Percentiles rank a stretch among this genome's conserved stretches.
These are phyloP conservation scores for Rhizopus delemar DNA, from an alignment of 371 early-diverging fungal genomes.

Conservation along the genomic window DNA sequence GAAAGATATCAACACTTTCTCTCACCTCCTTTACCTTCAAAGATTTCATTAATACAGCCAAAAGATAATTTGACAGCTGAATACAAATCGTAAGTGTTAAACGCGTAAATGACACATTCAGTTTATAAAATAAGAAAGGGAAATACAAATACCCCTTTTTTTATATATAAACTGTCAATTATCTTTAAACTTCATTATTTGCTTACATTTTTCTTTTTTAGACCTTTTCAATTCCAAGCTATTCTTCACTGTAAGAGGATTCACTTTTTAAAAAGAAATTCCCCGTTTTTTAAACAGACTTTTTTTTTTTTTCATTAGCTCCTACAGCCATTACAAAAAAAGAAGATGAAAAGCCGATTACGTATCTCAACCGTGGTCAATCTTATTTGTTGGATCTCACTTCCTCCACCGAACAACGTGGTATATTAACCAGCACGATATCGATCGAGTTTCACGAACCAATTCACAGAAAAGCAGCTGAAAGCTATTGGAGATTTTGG, in stretches of 20 bases:
- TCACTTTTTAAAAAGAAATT: neutral
- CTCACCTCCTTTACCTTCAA: conserved; percentile 12
- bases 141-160: neutral
- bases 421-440: conserved; percentile 58
- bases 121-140: too few species aligned
- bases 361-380: conserved; percentile 72
- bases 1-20: conserved; percentile 16
- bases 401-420: conserved; percentile 40
- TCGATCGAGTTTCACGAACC: conserved; percentile 76
- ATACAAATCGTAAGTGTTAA: neutral
- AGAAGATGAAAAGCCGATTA: conserved; percentile 47
- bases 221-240: conserved; percentile 22
- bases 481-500: conserved; percentile 81
- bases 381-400: conserved; percentile 45
- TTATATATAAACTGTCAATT: neutral
- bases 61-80: neutral
- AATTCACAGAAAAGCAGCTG: conserved; percentile 66
- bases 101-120: neutral
- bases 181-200: neutral
- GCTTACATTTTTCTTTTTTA: conserved; percentile 5
- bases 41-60: conserved; percentile 4
- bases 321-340: conserved; percentile 40
- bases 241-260: conserved; percentile 22
- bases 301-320: conserved; percentile 20
- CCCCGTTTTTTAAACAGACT: neutral